Conservation (phyloP, 345 rosid species). For the Turnera subulata region DNA sequence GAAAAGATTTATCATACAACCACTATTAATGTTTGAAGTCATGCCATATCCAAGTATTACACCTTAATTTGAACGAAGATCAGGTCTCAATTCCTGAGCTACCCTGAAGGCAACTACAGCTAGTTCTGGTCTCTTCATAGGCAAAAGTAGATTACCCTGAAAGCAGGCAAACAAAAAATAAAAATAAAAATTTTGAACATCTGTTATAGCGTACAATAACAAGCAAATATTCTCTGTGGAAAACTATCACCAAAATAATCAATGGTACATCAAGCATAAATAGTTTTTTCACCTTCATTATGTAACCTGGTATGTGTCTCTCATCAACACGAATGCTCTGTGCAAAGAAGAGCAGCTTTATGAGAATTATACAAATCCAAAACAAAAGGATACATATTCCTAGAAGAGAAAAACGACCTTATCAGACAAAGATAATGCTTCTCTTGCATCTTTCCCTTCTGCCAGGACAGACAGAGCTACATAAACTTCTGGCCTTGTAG, state of each 20-base stretch:
- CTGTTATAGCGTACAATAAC: too few relatives aligned
- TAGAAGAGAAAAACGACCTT: slow-evolving; percentile 61
- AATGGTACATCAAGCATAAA: slow-evolving; percentile 9
- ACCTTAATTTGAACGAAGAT: slow-evolving; percentile 99
- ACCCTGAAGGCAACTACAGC: slow-evolving; percentile 86
- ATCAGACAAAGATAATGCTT: slow-evolving; percentile 83
- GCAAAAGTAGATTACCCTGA: slow-evolving; percentile 83
- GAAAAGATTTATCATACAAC: too few relatives aligned
- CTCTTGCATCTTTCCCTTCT: slow-evolving; percentile 86
- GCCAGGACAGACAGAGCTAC: slow-evolving; percentile 83
- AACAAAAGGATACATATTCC: slow-evolving; percentile 4
- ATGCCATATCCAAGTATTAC: slow-evolving; percentile 9
- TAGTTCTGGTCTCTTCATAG: slow-evolving; percentile 77
- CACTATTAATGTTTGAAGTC: neutral
- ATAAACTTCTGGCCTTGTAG: slow-evolving; percentile 82
- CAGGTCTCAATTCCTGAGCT: slow-evolving; percentile 95
- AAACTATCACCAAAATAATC: neutral
- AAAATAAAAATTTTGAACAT: neutral
- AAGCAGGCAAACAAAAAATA: slow-evolving; percentile 9
- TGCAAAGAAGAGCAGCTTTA: slow-evolving; percentile 13
- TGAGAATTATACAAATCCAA: slow-evolving; percentile 16
- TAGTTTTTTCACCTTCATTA: slow-evolving; percentile 72
- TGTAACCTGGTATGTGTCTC: slow-evolving; percentile 84
- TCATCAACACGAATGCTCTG: slow-evolving; percentile 94
- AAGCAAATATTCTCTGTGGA: too few relatives aligned